phyloP scores from a whole-genome alignment of 805 yeast genomes.

The Saccharomycopsis capsularis region DNA sequence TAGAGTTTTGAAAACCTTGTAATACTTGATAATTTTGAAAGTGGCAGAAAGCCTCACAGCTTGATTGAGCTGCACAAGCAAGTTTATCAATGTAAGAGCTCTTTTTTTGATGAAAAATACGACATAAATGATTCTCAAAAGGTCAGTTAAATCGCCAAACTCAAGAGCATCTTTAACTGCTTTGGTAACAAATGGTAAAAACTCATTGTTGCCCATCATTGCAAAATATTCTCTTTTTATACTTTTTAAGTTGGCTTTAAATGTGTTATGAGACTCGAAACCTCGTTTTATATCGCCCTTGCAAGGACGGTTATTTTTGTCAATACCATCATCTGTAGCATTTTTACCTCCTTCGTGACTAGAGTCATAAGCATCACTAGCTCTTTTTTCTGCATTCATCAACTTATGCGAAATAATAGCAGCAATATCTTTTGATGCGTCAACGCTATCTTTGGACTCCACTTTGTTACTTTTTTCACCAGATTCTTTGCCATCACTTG shows the following conservation, averaged over 20 bases:
- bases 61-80: constrained; percentile 13
- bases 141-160: constrained; percentile 1
- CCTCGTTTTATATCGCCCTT: too few species aligned
- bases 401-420: too few species aligned
- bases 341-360: background rate
- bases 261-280: background rate
- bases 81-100: constrained; percentile 11
- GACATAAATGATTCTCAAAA: constrained; percentile 13
- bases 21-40: constrained; percentile 3
- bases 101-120: constrained; percentile 9
- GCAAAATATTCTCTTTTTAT: constrained; percentile 8
- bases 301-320: too few species aligned
- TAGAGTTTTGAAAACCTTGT: constrained; percentile 17
- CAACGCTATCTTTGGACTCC: background rate
- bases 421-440: background rate
- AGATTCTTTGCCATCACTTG: background rate
- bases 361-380: background rate
- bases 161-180: constrained; percentile 13
- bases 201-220: constrained; percentile 8
- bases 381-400: background rate
- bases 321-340: background rate
- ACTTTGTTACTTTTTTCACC: background rate
- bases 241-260: background rate
- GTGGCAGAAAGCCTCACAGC: constrained; percentile 9
- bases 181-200: constrained; percentile 11